Conservation (phyloP, 139 green algal genomes). For the Astrephomene gubernaculifera region DNA sequence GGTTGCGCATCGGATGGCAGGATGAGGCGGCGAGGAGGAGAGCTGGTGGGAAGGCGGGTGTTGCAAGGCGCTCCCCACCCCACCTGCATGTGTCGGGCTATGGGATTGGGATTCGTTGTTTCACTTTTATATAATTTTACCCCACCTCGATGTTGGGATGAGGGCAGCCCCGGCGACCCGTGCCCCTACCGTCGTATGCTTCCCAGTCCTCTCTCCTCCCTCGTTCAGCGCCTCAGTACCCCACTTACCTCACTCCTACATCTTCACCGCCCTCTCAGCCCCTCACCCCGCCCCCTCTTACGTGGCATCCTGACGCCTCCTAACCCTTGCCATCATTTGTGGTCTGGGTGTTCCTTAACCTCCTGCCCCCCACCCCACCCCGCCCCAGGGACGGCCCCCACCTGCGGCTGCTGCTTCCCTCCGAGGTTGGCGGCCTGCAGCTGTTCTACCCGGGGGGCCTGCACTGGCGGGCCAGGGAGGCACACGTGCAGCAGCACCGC, state of each 20-base stretch:
- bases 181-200: no score
- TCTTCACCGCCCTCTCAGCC: neutral
- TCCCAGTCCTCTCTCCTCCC: neutral
- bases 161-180: no score
- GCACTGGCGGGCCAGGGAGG: neutral
- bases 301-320: neutral
- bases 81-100: no score
- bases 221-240: neutral
- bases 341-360: no score
- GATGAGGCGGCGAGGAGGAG: neutral
- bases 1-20: neutral
- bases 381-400: slow-evolving; percentile 5
- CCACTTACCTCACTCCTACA: neutral
- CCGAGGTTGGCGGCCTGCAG: neutral
- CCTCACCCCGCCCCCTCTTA: neutral
- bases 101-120: no score
- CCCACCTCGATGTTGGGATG: no score
- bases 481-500: neutral
- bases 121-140: no score
- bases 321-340: no score
- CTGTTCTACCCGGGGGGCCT: slow-evolving; percentile 8
- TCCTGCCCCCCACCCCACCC: neutral
- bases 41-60: neutral
- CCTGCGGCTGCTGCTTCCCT: slow-evolving; percentile 12
- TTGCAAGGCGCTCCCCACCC: neutral